Evolutionary conservation across 106 monocot genomes (phyloP), one percentile per base, ranked within the genome.

Genomic region (Apostasia shenzhenica): DNA sequence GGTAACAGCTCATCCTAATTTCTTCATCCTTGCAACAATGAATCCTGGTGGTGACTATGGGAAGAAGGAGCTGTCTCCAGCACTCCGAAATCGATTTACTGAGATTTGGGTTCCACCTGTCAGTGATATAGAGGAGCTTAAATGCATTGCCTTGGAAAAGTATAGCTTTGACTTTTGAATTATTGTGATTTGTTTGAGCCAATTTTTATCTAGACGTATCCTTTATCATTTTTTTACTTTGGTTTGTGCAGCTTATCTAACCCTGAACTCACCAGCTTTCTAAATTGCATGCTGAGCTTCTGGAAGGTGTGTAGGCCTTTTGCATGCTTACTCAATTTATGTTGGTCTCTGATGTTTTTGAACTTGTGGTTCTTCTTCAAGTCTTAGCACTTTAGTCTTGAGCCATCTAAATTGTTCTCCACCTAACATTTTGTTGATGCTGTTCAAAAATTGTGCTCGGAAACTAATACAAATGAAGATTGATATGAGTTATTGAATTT

Each of bases 11-110:
- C 84, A 97, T 76, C 61, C 72, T 46, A 72, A 97, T 57, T 97
- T 97, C 69, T 86, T 92, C 54, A 68, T 97, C 54, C 76, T 97
- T 61, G 92, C 97, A 48, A 97, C 97, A 54, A 97, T 97, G 95
- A 97, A 97, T 81, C 95, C 95, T 61, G 95, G 95, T 68, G 95
- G 95, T 70, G 95, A 97, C 75, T 92, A 92, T 83, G 95, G 95
- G 9, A 97, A 97, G 65, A 97, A 97, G 68, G 95, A 97, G 43
- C 78, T 97, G 3, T 97, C 95, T 51, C 95, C 95, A 65, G 92
- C 95, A 57, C 78, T 97, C 45, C 72, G 92, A 63, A 97, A 97
- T 72, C 81, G 95, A 51, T 97, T 97, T 65, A 97, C 95, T 51
- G 95, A 92, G 73, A 86, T 97, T 58, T 97, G 95, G 95, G 95